Conservation (phyloP, 2,329 filamentous ascomycete species). For the Ambrosiella xylebori region DNA sequence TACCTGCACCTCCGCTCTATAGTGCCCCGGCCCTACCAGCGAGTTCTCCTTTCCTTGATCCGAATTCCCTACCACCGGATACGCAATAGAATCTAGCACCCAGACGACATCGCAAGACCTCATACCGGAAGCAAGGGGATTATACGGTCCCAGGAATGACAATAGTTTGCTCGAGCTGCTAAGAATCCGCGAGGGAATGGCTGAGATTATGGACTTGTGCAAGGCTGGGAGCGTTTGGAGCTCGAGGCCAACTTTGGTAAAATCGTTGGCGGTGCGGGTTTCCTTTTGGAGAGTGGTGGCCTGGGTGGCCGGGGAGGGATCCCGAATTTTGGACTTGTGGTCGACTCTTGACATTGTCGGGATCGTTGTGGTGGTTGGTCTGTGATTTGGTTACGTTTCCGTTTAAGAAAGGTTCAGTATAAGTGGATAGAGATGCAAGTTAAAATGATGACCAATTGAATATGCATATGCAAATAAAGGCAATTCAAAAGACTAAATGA, state of each 20-base stretch:
- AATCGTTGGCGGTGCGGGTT: slow-evolving; percentile 31
- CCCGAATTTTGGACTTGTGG: neutral
- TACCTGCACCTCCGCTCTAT: neutral
- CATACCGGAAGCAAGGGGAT: slow-evolving; percentile 43
- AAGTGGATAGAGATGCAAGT: no score
- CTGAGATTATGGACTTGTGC: neutral
- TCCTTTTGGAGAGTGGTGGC: slow-evolving; percentile 31
- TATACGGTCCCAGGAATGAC: slow-evolving; percentile 33
- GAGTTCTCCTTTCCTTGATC: neutral
- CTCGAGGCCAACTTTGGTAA: slow-evolving; percentile 32
- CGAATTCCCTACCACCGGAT: slow-evolving; percentile 24
- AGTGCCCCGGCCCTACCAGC: neutral
- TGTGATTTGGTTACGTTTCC: neutral
- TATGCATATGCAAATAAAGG: no score
- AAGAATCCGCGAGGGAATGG: neutral
- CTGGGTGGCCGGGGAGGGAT: slow-evolving; percentile 15
- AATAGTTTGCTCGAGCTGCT: slow-evolving; percentile 20
- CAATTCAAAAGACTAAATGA: no score
- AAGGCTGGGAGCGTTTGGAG: slow-evolving; percentile 21
- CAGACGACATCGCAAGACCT: slow-evolving; percentile 58
- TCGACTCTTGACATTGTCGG: neutral
- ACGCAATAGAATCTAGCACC: slow-evolving; percentile 56
- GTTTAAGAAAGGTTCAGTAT: no score
- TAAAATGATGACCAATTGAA: no score
- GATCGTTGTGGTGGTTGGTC: neutral